Evolutionary conservation across 306 rosid genomes (phyloP), one percentile per base, ranked within the genome.

Genomic region (Cucumis cinereus): DNA sequence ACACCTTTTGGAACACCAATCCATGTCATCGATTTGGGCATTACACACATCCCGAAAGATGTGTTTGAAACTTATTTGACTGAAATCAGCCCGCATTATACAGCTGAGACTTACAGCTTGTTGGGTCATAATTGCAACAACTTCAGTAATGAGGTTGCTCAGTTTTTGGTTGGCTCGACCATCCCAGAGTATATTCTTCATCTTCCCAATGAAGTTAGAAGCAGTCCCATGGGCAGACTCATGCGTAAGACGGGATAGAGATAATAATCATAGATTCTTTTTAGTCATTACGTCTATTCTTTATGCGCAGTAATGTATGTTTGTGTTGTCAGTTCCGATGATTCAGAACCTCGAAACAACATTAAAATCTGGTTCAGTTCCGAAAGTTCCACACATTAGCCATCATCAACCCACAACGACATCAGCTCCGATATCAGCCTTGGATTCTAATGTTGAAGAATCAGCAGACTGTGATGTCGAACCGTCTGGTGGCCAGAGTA

Each of bases 91-190:
- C 30, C 93, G 0, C 85, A 91, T 4, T 94, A 91, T 84, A 84
- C 84, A 4, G 86, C 92, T 0, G 96, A 94, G 80, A 81, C 93
- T 4, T 90, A 92, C 77, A 92, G 88, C 81, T 75, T 94, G 70
- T 94, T 90, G 23, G 77, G 82, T 17, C 96, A 94, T 85, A 92
- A 94, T 76, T 94, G 98, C 89, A 94, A 94, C 84, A 91, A 94
- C 84, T 91, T 92, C 64, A 87, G 88, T 85, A 86, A 94, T 45
- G 99, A 94, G 84, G 87, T 92, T 77, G 86, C 93, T 52, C 99
- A 94, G 41, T 92, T 92, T 81, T 86, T 94, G 84, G 96, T 92
- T 20, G 93, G 97, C 60, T 67, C 85, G 36, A 59, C 84, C 75
- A 90, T 94, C 82, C 99, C 97, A 1, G 91, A 88, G 0, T 90